phyloP scores from a whole-genome alignment of 2,329 filamentous ascomycete genomes.

The Alternaria metachromatica region DNA sequence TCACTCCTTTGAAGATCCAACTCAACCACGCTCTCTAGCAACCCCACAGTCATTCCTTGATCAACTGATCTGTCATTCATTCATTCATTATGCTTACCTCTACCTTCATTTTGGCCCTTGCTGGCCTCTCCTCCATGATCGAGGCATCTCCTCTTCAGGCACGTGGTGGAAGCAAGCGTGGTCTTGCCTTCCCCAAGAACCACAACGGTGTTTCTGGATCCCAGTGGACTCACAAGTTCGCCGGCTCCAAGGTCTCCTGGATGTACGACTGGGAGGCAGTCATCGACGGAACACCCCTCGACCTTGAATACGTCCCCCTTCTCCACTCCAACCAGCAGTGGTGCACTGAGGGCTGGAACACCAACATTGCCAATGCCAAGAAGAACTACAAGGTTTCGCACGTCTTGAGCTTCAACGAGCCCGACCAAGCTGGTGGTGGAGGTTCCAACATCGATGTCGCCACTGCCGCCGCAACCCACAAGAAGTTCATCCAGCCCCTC shows the following conservation, averaged over 20 bases:
- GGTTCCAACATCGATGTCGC: slow-evolving; percentile 36
- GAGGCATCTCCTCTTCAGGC: slow-evolving; percentile 35
- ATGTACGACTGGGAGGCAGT: slow-evolving; percentile 70
- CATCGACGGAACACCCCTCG: slow-evolving; percentile 52
- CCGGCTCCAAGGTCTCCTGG: slow-evolving; percentile 59
- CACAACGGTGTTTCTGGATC: slow-evolving; percentile 31
- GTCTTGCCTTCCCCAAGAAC: slow-evolving; percentile 39
- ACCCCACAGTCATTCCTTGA: slow-evolving; percentile 22
- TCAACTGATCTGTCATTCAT: slow-evolving; percentile 12
- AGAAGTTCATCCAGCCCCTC: slow-evolving; percentile 35
- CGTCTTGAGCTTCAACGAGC: slow-evolving; percentile 49
- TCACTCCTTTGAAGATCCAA: slow-evolving; percentile 2
- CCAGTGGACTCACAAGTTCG: slow-evolving; percentile 30
- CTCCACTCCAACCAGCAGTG: slow-evolving; percentile 40
- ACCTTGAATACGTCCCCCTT: slow-evolving; percentile 68
- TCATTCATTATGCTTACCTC: slow-evolving; percentile 29
- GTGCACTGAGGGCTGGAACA: slow-evolving; percentile 35
- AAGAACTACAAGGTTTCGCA: slow-evolving; percentile 39
- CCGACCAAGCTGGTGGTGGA: slow-evolving; percentile 42
- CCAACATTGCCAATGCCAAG: slow-evolving; percentile 36
- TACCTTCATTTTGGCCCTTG: slow-evolving; percentile 36
- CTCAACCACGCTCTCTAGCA: slow-evolving; percentile 14
- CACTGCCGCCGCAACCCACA: slow-evolving; percentile 31
- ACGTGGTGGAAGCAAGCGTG: slow-evolving; percentile 36
- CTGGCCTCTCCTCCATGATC: slow-evolving; percentile 35